Conservation (phyloP, 1,284 basidiomycete genomes). For the Sanghuangporus sanghuang region DNA sequence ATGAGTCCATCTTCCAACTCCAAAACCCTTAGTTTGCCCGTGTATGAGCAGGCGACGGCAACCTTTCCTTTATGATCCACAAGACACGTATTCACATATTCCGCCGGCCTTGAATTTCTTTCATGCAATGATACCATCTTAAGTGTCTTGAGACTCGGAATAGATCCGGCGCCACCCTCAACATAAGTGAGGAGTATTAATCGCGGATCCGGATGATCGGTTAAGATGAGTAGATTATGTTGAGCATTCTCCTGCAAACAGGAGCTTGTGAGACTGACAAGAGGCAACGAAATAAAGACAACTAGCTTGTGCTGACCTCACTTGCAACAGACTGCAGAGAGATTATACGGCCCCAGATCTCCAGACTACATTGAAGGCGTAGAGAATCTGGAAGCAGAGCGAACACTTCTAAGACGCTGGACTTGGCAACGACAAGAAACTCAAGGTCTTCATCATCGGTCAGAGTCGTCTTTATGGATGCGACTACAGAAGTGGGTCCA, state of each 20-base stretch:
- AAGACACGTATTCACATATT: constrained; percentile 61
- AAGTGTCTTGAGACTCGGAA: constrained; percentile 33
- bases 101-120: constrained; percentile 48
- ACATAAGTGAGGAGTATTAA: constrained; percentile 53
- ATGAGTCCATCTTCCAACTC: constrained; percentile 46
- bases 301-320: constrained; percentile 33
- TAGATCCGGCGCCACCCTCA: constrained; percentile 28
- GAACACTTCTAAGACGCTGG: constrained; percentile 59
- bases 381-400: constrained; percentile 55
- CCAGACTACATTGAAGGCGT: constrained; percentile 46
- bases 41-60: constrained; percentile 61
- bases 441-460: constrained; percentile 42
- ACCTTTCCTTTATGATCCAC: constrained; percentile 56
- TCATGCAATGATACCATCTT: constrained; percentile 50
- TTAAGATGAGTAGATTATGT: constrained; percentile 55
- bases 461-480: constrained; percentile 57
- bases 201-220: constrained; percentile 69
- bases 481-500: constrained; percentile 55
- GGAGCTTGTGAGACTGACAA: constrained; percentile 1
- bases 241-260: constrained; percentile 35
- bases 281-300: not conserved
- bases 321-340: constrained; percentile 49
- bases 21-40: constrained; percentile 62
- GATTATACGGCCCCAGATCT: constrained; percentile 63
- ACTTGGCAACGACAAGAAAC: constrained; percentile 62